Evolutionary conservation across 495 filamentous ascomycete species (phyloP).

Genomic region (Penicillium bovifimosum): DNA sequence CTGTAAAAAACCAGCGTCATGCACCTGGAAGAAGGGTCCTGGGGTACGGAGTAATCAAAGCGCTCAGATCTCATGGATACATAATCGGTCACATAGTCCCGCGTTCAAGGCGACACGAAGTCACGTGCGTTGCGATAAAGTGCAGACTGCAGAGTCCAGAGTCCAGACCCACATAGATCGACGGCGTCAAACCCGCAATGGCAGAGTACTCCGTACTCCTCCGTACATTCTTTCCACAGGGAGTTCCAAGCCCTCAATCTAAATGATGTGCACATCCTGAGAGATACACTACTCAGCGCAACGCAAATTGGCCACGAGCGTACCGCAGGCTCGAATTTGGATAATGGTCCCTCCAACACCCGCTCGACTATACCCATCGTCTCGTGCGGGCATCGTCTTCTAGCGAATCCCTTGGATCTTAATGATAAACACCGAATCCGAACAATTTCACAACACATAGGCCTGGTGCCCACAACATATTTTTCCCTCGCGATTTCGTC

Average conservation of each 20-base stretch:
- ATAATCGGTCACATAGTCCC: constrained; percentile 19
- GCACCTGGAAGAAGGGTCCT: neutral
- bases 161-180: constrained; percentile 16
- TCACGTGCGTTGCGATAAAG: constrained; percentile 24
- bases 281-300: neutral
- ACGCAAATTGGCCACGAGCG: neutral
- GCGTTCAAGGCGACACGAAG: constrained; percentile 29
- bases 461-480: neutral
- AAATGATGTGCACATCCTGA: neutral
- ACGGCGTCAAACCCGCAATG: constrained; percentile 13
- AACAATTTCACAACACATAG: neutral
- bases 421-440: neutral
- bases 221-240: neutral
- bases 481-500: neutral
- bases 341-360: neutral
- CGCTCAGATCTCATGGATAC: constrained; percentile 13
- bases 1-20: neutral
- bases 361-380: neutral
- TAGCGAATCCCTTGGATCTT: neutral
- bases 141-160: too few relatives aligned
- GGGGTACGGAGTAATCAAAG: neutral
- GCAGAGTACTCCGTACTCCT: constrained; percentile 15
- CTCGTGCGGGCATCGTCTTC: neutral
- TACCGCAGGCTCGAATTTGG: neutral
- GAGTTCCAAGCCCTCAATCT: neutral